Conservation (phyloP, 1,139 yeast species). For the Kodamaea arcana region DNA sequence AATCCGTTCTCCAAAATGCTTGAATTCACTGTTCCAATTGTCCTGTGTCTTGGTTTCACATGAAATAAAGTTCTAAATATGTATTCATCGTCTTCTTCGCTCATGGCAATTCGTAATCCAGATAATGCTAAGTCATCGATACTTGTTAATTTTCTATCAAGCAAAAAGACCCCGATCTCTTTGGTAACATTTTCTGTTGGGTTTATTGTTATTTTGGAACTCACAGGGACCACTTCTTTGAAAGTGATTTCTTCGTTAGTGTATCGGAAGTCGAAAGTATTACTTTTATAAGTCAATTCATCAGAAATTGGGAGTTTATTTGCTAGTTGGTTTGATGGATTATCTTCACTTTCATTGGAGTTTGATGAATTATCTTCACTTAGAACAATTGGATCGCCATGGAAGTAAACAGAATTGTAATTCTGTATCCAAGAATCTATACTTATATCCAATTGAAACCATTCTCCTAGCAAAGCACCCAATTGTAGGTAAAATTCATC, state of each 20-base stretch:
- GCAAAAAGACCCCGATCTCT: slow-evolving; percentile 34
- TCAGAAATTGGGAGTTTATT: not conserved
- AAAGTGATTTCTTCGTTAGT: slow-evolving; percentile 4
- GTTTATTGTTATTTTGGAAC: slow-evolving; percentile 2
- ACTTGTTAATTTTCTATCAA: slow-evolving; percentile 25
- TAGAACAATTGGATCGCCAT: not conserved
- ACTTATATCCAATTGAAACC: slow-evolving; percentile 15
- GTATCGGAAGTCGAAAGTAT: slow-evolving; percentile 2
- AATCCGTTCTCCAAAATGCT: slow-evolving; percentile 28
- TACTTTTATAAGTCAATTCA: slow-evolving; percentile 2
- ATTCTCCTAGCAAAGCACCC: slow-evolving; percentile 12
- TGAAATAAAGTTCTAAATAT: slow-evolving; percentile 40
- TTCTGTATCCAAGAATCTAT: slow-evolving; percentile 8
- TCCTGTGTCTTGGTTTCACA: slow-evolving; percentile 40
- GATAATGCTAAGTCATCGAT: slow-evolving; percentile 33
- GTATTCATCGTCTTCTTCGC: slow-evolving; percentile 14
- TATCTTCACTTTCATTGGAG: not conserved
- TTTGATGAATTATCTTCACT: no score
- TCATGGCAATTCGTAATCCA: slow-evolving; percentile 31
- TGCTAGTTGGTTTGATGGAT: no score
- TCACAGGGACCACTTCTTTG: slow-evolving; percentile 4
- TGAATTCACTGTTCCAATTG: slow-evolving; percentile 7
- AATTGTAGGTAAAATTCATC: slow-evolving; percentile 20
- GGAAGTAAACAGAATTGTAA: slow-evolving; percentile 8
- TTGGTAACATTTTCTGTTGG: slow-evolving; percentile 12